Evolutionary conservation across 306 rosid genomes (phyloP).

Genomic region (Rosa chinensis): DNA sequence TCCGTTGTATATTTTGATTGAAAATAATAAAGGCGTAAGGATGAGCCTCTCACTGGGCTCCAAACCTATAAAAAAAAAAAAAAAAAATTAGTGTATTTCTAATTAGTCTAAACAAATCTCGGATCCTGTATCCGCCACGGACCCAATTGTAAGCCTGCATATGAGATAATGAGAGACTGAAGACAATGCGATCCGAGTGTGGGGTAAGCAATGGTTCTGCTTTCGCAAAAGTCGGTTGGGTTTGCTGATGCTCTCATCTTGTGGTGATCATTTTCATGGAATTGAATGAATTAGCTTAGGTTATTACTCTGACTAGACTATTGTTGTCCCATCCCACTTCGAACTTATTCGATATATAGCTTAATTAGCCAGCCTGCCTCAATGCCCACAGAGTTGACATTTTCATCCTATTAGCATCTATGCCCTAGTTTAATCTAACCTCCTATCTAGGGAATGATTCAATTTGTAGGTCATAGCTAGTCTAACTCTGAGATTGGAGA

Average conservation of each 20-base stretch:
- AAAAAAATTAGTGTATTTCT: too few species aligned
- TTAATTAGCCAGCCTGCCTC: neutral
- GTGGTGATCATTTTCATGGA: slow-evolving; percentile 8
- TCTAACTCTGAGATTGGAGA: neutral
- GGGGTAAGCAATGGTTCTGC: slow-evolving; percentile 34
- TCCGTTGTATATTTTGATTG: too few species aligned
- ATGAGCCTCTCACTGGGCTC: too few species aligned
- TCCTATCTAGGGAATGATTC: neutral
- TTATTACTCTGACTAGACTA: slow-evolving; percentile 42
- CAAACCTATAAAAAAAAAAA: too few species aligned
- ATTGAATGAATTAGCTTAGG: slow-evolving; percentile 19
- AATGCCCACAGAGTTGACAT: neutral
- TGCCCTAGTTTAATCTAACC: neutral
- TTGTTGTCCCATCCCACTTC: slow-evolving; percentile 35
- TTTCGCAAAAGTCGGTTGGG: slow-evolving; percentile 36
- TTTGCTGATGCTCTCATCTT: slow-evolving; percentile 29
- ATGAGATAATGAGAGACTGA: neutral
- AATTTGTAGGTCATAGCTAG: neutral
- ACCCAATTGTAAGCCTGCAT: neutral
- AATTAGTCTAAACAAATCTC: too few species aligned
- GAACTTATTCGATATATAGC: slow-evolving; percentile 13
- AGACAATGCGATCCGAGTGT: slow-evolving; percentile 11
- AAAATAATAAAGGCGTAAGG: too few species aligned
- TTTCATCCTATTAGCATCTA: neutral
- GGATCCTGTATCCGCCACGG: too few species aligned